These are phyloP conservation scores for Metschnikowia reukaufii DNA, from an alignment of 805 yeast genomes.

Conservation along the genomic window DNA sequence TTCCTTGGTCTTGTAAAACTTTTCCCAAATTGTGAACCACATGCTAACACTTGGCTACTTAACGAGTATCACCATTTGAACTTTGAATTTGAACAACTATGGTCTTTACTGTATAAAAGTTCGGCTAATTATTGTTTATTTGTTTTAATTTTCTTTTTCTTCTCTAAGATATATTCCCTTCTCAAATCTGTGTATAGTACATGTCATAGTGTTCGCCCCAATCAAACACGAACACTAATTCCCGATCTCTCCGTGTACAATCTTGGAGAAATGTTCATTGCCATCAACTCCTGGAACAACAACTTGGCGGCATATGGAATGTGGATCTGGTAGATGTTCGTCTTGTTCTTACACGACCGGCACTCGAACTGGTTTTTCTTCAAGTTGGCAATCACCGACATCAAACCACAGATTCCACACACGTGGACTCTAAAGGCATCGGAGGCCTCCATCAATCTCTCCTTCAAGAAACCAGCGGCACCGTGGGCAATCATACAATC, in stretches of 20 bases:
- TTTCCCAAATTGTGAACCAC: background rate
- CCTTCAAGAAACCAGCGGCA: conserved; percentile 97
- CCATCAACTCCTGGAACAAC: conserved; percentile 98
- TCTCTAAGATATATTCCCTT: background rate
- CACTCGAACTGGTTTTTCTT: conserved; percentile 98
- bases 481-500: conserved; percentile 99
- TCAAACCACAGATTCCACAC: conserved; percentile 97
- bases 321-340: conserved; percentile 95
- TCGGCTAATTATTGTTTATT: background rate
- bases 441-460: conserved; percentile 97
- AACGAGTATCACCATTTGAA: no score
- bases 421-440: conserved; percentile 98
- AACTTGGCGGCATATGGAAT: conserved; percentile 98
- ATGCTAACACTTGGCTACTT: no score
- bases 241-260: conserved; percentile 91
- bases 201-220: conserved; percentile 3
- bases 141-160: background rate
- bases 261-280: conserved; percentile 98
- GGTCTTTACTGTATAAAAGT: no score
- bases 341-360: conserved; percentile 97
- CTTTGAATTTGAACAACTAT: no score
- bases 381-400: conserved; percentile 96
- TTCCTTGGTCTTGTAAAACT: background rate
- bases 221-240: conserved; percentile 39
- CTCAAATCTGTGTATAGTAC: conserved; percentile 11